Base-by-base conservation (phyloP, 176 grass and related monocot genomes). In the Dactylis glomerata region DNA sequence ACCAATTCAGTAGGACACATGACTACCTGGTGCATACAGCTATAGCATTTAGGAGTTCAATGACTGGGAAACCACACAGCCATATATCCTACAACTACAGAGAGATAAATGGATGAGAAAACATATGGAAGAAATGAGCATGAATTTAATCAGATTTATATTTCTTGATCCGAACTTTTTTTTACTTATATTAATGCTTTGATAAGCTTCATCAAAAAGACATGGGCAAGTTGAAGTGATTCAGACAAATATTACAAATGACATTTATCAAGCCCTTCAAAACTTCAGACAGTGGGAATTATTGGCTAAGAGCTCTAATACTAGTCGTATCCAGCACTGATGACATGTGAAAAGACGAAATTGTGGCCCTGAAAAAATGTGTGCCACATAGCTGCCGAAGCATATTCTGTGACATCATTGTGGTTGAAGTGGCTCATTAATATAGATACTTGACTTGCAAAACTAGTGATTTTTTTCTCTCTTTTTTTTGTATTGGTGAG, bases 111-210 rank as follows among this genome's bases (percentile, higher is more conserved):
- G 20, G 30, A 83, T 30, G 42, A 32, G 27, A 68, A 51, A 88
- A 65, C 31, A 72, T 67, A 46, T 13, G 5, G 36, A 76, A 23
- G 37, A 71, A 59, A 88, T 71, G 73, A 71, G 30, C 68, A 83
- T 12, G 5, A 59, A 63, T 70, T 30, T 7, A 9, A 14, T n/a
- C 50, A 36, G 12, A 71, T 58, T 59, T 23, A 37, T 52, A 81
- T 19, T 62, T 4, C 2, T 66, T 68, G 8, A 57, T n/a, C 26
- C 0, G 45, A 46, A 22, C 56, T 34, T 20, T 0, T 15, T 4
- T 4, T n/a, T 72, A 24, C 28, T 66, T 73, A 54, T 20, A 32
- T 2, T 16, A 36, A 73, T 42, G 30, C 14, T 42, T 76, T 3
- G 12, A 27, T 44, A 33, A 2, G n/a, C 14, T 10, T 32, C 2